phyloP scores from a whole-genome alignment of 352 stramenopile species.

The Pythium dissimile region DNA sequence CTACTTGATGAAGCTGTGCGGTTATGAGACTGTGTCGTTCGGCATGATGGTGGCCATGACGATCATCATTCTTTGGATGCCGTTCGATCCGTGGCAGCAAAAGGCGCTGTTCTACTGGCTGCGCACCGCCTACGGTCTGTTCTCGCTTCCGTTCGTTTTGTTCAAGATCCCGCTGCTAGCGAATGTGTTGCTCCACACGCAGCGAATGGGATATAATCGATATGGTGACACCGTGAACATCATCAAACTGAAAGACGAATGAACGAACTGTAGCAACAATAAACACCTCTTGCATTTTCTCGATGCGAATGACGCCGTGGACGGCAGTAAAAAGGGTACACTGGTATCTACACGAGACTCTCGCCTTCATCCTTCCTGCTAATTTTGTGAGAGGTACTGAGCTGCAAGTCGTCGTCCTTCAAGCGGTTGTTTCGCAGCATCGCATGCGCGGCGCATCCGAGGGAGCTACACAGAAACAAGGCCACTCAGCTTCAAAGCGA shows the following conservation, averaged over 20 bases:
- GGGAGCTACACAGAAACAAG: constrained; percentile 22
- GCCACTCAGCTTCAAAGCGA: not conserved
- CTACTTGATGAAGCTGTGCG: constrained; percentile 85
- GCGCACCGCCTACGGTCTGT: constrained; percentile 77
- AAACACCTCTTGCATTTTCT: constrained; percentile 10
- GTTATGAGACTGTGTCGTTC: constrained; percentile 84
- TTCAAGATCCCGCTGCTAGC: constrained; percentile 87
- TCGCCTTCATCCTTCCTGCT: constrained; percentile 25
- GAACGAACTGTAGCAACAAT: no score
- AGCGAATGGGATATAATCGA: constrained; percentile 82
- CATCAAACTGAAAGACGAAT: constrained; percentile 34
- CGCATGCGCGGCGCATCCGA: constrained; percentile 46
- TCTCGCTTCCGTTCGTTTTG: constrained; percentile 83
- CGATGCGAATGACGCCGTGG: no score
- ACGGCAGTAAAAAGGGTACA: not conserved
- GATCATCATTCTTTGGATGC: constrained; percentile 55
- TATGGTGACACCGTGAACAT: constrained; percentile 69
- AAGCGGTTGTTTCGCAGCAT: constrained; percentile 63
- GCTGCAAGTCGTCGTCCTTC: constrained; percentile 55
- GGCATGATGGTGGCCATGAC: constrained; percentile 63
- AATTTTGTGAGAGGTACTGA: constrained; percentile 11
- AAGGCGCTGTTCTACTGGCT: constrained; percentile 87
- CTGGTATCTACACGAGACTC: constrained; percentile 38
- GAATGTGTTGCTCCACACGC: constrained; percentile 81
- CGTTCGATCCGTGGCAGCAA: constrained; percentile 74